Evolutionary conservation across 768 basidiomycete genomes (phyloP).

Genomic region (Suillus fuscotomentosus): DNA sequence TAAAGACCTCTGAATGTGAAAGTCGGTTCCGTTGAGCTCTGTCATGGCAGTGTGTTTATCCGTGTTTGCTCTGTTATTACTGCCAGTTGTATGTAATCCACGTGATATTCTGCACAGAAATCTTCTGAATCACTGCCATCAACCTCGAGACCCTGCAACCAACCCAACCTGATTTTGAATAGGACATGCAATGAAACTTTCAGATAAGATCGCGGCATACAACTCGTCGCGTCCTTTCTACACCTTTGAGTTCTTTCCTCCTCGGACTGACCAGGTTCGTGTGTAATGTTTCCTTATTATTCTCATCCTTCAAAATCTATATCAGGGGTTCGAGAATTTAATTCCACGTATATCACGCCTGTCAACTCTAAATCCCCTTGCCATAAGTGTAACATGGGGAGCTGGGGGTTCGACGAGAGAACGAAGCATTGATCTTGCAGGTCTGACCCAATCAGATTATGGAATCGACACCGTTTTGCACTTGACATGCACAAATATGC

Average conservation of each 20-base stretch:
- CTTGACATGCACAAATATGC: constrained; percentile 97
- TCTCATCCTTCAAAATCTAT: constrained; percentile 7
- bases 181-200: constrained; percentile 59
- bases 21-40: background rate
- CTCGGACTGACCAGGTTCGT: constrained; percentile 82
- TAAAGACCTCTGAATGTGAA: constrained; percentile 7
- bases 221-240: constrained; percentile 65
- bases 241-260: constrained; percentile 97
- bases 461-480: constrained; percentile 89
- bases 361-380: constrained; percentile 72
- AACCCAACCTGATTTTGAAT: background rate
- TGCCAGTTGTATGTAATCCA: background rate
- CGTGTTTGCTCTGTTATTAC: constrained; percentile 20
- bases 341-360: constrained; percentile 84
- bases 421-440: constrained; percentile 83
- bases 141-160: constrained; percentile 2
- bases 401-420: constrained; percentile 93
- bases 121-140: background rate
- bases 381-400: constrained; percentile 95
- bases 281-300: background rate
- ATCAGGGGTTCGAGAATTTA: constrained; percentile 88
- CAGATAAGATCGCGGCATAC: constrained; percentile 58
- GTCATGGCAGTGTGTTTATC: constrained; percentile 16
- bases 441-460: constrained; percentile 68
- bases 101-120: background rate